Percentiles rank a stretch among this genome's conserved stretches.
phyloP scores from a whole-genome alignment of 139 green algal species.

The Closterium sp. region DNA sequence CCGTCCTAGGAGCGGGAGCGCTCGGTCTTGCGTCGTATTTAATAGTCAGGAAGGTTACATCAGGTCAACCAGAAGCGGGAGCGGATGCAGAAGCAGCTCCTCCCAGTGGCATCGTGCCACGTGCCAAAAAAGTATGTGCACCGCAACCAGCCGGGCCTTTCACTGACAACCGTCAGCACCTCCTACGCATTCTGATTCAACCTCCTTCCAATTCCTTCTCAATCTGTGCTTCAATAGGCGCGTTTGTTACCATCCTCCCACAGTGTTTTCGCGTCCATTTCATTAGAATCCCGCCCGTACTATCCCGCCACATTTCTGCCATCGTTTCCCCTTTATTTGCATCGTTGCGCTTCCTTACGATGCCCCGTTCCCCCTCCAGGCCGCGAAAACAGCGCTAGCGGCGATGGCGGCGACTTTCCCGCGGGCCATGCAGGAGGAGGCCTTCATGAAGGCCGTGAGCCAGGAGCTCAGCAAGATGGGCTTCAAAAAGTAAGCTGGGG shows the following conservation, averaged over 20 bases:
- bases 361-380: not conserved
- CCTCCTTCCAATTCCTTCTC: not conserved
- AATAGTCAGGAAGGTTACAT: not conserved
- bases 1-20: not conserved
- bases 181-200: too few relatives aligned
- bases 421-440: not conserved
- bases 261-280: not conserved
- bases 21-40: not conserved
- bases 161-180: not conserved
- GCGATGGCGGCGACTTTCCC: not conserved
- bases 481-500: not conserved
- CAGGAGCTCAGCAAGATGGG: not conserved
- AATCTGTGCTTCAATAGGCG: not conserved
- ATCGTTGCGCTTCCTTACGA: not conserved
- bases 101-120: not conserved
- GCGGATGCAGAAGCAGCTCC: not conserved
- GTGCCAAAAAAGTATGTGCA: not conserved
- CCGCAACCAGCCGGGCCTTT: not conserved
- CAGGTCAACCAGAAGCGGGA: not conserved
- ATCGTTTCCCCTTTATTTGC: not conserved
- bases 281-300: not conserved
- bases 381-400: not conserved
- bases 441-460: slow-evolving; percentile 1
- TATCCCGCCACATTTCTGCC: not conserved
- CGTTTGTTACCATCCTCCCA: too few relatives aligned